phyloP scores from a whole-genome alignment of 1,284 basidiomycete species.

The Fomitopsis palustris region DNA sequence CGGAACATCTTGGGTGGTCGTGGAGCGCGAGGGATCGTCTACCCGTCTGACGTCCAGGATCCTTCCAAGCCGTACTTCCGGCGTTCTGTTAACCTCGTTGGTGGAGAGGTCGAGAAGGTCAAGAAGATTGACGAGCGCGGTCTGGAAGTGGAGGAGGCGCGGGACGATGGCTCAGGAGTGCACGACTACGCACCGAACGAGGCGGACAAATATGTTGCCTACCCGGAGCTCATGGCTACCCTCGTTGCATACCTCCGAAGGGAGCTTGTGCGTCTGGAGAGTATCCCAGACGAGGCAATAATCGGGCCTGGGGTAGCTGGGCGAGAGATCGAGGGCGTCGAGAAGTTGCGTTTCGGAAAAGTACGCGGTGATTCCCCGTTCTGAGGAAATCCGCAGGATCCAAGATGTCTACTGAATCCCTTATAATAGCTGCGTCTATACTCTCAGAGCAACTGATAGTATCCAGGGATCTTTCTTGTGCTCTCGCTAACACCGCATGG shows the following conservation, averaged over 20 bases:
- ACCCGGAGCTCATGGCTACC: conserved; percentile 74
- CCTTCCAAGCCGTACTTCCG: conserved; percentile 36
- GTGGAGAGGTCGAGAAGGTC: conserved; percentile 56
- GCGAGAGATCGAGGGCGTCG: conserved; percentile 24
- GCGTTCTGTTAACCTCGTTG: conserved; percentile 63
- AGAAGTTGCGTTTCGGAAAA: conserved; percentile 26
- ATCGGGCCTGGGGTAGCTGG: conserved; percentile 31
- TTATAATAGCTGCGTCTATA: neutral
- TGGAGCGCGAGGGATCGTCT: conserved; percentile 64
- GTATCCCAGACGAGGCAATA: conserved; percentile 68
- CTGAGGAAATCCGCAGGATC: neutral
- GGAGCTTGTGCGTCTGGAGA: conserved; percentile 75
- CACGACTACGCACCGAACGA: conserved; percentile 63
- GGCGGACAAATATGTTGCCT: conserved; percentile 64
- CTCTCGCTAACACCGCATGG: neutral
- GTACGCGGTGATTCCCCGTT: conserved; percentile 4
- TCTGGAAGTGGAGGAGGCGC: conserved; percentile 52
- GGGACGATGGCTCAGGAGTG: conserved; percentile 69
- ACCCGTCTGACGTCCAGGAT: conserved; percentile 26
- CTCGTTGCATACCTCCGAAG: conserved; percentile 77
- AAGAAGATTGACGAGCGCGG: conserved; percentile 44
- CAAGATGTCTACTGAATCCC: neutral
- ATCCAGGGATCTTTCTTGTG: neutral
- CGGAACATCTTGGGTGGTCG: conserved; percentile 85
- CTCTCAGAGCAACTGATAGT: neutral